Evolutionary conservation across 2,329 filamentous ascomycete species (phyloP).

Genomic region (Scytalidium lignicola): DNA sequence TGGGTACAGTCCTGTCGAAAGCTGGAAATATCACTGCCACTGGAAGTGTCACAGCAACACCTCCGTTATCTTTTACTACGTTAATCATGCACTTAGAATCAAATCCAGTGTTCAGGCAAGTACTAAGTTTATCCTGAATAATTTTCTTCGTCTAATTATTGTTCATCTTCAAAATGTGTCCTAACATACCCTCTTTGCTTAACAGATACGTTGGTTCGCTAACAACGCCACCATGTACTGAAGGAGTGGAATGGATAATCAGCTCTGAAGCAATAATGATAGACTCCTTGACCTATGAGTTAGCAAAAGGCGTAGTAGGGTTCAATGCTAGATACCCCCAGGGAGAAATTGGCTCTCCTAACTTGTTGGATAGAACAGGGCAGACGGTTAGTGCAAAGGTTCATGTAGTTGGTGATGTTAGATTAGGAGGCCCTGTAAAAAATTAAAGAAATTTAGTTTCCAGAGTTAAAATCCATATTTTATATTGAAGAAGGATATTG

Average conservation of each 20-base stretch:
- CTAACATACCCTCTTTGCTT: not conserved
- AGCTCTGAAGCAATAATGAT: conserved; percentile 42
- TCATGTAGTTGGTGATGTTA: too few species aligned
- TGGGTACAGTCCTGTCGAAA: conserved; percentile 28
- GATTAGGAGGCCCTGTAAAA: too few species aligned
- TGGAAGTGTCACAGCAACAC: conserved; percentile 33
- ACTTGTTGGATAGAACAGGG: too few species aligned
- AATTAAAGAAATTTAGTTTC: too few species aligned
- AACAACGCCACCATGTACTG: conserved; percentile 57
- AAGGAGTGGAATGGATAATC: conserved; percentile 50
- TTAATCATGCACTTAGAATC: conserved; percentile 32
- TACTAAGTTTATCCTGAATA: too few species aligned
- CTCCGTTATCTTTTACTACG: conserved; percentile 37
- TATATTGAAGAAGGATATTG: too few species aligned
- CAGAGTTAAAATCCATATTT: too few species aligned
- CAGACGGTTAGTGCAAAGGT: too few species aligned
- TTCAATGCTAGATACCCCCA: conserved; percentile 53
- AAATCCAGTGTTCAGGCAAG: conserved; percentile 30
- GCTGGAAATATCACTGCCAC: conserved; percentile 26
- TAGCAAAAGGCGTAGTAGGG: conserved; percentile 46
- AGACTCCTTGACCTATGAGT: conserved; percentile 42
- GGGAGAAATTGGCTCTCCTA: conserved; percentile 13
- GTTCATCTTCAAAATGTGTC: too few species aligned
- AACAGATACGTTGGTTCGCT: conserved; percentile 50
- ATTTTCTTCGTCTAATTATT: too few species aligned